Percentiles rank a stretch among this genome's conserved stretches.
These are phyloP conservation scores for Closterium sp. DNA, from an alignment of 139 green algal genomes.

Conservation along the genomic window DNA sequence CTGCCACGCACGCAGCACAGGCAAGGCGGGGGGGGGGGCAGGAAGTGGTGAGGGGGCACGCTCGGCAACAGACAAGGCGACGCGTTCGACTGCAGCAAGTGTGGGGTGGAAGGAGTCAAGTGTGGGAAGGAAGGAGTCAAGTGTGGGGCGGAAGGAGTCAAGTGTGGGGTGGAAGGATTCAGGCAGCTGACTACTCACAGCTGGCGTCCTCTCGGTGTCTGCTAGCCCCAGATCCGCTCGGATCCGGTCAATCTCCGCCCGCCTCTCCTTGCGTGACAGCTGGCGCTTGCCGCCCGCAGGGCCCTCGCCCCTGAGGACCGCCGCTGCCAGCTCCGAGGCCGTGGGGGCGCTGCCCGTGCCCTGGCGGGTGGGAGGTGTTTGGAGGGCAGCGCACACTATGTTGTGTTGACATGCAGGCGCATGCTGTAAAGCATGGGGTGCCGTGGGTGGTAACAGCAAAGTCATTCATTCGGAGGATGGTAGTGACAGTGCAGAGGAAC, in stretches of 20 bases:
- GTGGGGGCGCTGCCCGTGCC: slow-evolving; percentile 1
- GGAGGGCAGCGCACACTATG: neutral
- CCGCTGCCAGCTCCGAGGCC: slow-evolving; percentile 29
- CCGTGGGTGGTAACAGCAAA: too few relatives aligned
- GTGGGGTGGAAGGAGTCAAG: too few relatives aligned
- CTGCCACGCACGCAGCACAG: slow-evolving; percentile 19
- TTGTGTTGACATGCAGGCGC: too few relatives aligned
- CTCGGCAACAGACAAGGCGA: too few relatives aligned
- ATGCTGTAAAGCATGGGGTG: too few relatives aligned
- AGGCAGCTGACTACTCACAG: neutral
- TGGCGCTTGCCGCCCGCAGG: neutral
- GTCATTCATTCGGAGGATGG: too few relatives aligned
- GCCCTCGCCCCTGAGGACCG: slow-evolving; percentile 17
- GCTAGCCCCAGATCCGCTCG: slow-evolving; percentile 43
- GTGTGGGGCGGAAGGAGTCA: too few relatives aligned
- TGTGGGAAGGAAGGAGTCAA: too few relatives aligned
- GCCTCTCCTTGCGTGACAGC: slow-evolving; percentile 39
- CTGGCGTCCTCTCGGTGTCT: slow-evolving; percentile 34
- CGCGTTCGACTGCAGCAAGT: too few relatives aligned
- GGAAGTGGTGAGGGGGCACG: too few relatives aligned
- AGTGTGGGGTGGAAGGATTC: too few relatives aligned
- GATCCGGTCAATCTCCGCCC: slow-evolving; percentile 42
- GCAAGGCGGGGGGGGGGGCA: neutral
- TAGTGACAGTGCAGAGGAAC: too few relatives aligned
- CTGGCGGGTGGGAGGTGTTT: neutral